phyloP scores from a whole-genome alignment of 2,329 filamentous ascomycete species.

The Chaetomiaceae sp. region DNA sequence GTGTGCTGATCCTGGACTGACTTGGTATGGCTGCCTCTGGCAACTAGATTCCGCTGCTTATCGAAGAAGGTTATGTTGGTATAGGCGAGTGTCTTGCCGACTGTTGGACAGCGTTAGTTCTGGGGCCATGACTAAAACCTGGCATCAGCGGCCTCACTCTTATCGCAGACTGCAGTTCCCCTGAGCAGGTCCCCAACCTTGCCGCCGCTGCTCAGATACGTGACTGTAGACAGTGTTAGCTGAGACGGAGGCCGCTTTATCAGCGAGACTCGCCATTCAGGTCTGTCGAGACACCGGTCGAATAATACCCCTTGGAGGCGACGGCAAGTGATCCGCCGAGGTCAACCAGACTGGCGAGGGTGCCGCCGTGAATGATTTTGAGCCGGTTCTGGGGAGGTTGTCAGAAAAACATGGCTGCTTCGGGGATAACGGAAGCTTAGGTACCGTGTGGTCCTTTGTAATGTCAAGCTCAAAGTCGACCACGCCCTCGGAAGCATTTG shows the following conservation, averaged over 20 bases:
- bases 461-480: conserved; percentile 76
- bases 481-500: conserved; percentile 58
- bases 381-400: conserved; percentile 60
- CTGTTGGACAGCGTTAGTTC: conserved; percentile 32
- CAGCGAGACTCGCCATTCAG: conserved; percentile 48
- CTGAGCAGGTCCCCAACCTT: conserved; percentile 52
- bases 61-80: conserved; percentile 58
- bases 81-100: conserved; percentile 61
- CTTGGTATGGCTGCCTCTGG: conserved; percentile 64
- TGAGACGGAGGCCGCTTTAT: too few relatives aligned
- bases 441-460: conserved; percentile 70
- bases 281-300: conserved; percentile 62
- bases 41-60: conserved; percentile 54
- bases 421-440: too few relatives aligned
- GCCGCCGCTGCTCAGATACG: conserved; percentile 57
- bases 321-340: conserved; percentile 62
- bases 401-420: background rate
- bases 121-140: background rate
- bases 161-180: conserved; percentile 56
- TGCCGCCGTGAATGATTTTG: conserved; percentile 72
- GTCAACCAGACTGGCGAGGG: conserved; percentile 71
- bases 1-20: conserved; percentile 37
- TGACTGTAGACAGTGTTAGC: conserved; percentile 41
- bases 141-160: conserved; percentile 43
- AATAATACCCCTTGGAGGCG: conserved; percentile 58